Conservation (phyloP, 768 basidiomycete species). For the Hericium alpestre region DNA sequence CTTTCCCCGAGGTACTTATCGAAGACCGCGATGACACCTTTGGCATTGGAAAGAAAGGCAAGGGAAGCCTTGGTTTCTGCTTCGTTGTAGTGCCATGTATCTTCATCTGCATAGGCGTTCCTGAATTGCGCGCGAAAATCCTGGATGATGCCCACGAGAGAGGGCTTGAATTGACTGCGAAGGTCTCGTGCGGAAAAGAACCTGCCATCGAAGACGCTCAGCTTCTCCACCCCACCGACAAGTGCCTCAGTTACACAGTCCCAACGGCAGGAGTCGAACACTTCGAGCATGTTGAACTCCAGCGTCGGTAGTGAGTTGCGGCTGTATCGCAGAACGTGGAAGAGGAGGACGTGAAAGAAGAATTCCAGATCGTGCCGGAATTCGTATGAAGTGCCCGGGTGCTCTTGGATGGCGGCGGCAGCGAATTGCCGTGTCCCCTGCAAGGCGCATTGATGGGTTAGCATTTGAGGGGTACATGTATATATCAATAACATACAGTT, state of each 20-base stretch:
- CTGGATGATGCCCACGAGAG: no score
- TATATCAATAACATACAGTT: background rate
- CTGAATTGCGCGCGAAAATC: no score
- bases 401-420: background rate
- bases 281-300: background rate
- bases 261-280: background rate
- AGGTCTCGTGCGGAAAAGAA: no score
- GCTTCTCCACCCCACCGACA: no score
- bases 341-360: background rate
- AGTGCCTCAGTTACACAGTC: background rate
- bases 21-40: no score
- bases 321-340: background rate
- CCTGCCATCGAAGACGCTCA: no score
- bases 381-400: background rate
- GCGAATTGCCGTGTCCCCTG: background rate
- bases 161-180: no score
- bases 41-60: no score
- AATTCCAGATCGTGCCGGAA: background rate
- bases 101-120: no score
- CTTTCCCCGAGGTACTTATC: no score
- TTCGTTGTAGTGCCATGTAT: no score
- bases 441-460: background rate
- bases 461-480: background rate
- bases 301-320: background rate
- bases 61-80: no score